phyloP scores from a whole-genome alignment of 345 rosid genomes.

The Mallotus nudiflorus region DNA sequence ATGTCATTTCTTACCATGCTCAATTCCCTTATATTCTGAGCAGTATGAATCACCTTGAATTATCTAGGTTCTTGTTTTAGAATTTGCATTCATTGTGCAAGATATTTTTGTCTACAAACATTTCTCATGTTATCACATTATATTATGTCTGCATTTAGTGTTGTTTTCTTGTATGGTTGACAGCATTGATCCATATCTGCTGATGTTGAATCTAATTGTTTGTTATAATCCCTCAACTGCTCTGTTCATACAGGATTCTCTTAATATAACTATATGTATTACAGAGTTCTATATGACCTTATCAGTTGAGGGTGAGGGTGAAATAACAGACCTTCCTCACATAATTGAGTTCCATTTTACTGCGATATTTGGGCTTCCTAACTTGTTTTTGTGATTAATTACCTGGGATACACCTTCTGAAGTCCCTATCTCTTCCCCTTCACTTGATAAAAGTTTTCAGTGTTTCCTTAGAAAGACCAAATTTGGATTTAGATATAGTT shows the following conservation, averaged over 20 bases:
- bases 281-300: neutral
- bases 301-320: neutral
- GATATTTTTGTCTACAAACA: neutral
- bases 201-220: neutral
- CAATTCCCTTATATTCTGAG: neutral
- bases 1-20: constrained; percentile 2
- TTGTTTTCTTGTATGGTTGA: neutral
- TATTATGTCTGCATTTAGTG: neutral
- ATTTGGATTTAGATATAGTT: neutral
- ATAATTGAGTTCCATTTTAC: neutral
- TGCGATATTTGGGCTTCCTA: neutral
- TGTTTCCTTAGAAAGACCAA: neutral
- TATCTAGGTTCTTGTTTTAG: neutral
- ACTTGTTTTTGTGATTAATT: neutral
- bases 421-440: neutral
- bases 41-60: neutral
- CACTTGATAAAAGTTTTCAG: too few relatives aligned
- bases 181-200: neutral
- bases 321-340: neutral
- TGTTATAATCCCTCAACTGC: neutral
- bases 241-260: neutral
- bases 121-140: neutral
- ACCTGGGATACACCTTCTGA: neutral
- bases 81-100: neutral
- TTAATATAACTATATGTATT: neutral